Evolutionary conservation across 2,329 filamentous ascomycete species (phyloP).

Genomic region (Aspergillus sergii): DNA sequence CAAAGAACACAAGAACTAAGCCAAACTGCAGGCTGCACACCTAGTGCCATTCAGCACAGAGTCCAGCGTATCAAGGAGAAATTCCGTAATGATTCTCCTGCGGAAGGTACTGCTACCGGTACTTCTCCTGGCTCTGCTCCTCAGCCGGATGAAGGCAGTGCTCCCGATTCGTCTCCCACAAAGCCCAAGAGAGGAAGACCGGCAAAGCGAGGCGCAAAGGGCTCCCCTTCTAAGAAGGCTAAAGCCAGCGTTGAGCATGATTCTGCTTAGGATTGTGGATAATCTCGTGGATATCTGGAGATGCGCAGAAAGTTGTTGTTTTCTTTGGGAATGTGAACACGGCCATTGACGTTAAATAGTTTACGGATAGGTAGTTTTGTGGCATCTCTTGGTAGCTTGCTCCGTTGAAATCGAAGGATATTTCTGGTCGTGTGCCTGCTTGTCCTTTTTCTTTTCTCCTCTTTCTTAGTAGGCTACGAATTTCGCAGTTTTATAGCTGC

Average conservation of each 20-base stretch:
- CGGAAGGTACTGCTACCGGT: background rate
- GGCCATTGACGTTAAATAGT: background rate
- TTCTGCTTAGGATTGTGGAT: background rate
- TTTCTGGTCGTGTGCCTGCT: background rate
- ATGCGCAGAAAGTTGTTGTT: background rate
- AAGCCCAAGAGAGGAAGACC: slow-evolving; percentile 12
- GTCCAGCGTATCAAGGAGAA: slow-evolving; percentile 24
- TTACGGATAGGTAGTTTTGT: background rate
- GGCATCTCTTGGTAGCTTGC: background rate
- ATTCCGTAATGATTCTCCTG: background rate
- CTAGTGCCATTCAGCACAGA: slow-evolving; percentile 26
- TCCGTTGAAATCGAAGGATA: background rate
- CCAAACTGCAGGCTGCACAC: slow-evolving; percentile 23
- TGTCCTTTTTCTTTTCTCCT: too few relatives aligned
- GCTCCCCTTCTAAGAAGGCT: background rate
- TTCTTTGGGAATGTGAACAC: background rate
- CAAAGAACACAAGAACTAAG: background rate
- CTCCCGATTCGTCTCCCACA: background rate
- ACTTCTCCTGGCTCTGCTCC: background rate
- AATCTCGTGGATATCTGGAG: too few relatives aligned
- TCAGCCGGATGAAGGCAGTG: background rate
- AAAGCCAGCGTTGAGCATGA: background rate
- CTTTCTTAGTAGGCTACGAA: background rate
- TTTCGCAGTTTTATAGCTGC: background rate
- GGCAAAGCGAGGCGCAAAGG: background rate